Conservation (phyloP, 805 yeast genomes). For the Teunomyces atbi region DNA sequence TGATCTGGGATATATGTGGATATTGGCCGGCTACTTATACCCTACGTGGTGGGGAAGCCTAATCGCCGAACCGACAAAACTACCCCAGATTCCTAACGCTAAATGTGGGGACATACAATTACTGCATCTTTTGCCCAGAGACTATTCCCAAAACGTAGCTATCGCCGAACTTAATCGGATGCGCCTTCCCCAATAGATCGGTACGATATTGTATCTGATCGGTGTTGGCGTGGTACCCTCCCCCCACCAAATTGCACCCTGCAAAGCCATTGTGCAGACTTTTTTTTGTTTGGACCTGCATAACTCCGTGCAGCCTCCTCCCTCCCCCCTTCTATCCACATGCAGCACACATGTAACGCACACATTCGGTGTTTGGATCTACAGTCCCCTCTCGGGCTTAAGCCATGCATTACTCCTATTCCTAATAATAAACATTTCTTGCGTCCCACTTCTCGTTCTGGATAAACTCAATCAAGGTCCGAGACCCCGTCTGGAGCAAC, state of each 20-base stretch:
- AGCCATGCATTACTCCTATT: not conserved
- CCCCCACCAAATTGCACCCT: no score
- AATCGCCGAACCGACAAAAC: not conserved
- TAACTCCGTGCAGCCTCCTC: no score
- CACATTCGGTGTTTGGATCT: not conserved
- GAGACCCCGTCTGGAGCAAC: conserved; percentile 79
- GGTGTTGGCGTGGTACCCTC: no score
- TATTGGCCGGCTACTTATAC: conserved; percentile 1
- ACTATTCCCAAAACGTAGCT: not conserved
- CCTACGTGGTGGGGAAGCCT: not conserved
- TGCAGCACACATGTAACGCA: no score
- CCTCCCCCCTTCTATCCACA: no score
- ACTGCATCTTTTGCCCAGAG: no score
- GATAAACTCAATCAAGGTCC: conserved; percentile 74
- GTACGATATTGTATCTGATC: no score
- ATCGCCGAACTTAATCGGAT: not conserved
- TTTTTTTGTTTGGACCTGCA: no score
- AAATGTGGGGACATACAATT: not conserved
- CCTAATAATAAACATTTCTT: conserved; percentile 16
- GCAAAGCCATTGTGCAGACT: no score
- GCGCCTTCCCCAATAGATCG: no score
- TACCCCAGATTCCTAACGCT: not conserved
- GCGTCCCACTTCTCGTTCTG: conserved; percentile 81
- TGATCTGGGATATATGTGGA: not conserved
- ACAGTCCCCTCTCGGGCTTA: not conserved